These are phyloP conservation scores for Aspergillus sp. DNA, from an alignment of 2,329 filamentous ascomycete genomes.

Conservation along the genomic window DNA sequence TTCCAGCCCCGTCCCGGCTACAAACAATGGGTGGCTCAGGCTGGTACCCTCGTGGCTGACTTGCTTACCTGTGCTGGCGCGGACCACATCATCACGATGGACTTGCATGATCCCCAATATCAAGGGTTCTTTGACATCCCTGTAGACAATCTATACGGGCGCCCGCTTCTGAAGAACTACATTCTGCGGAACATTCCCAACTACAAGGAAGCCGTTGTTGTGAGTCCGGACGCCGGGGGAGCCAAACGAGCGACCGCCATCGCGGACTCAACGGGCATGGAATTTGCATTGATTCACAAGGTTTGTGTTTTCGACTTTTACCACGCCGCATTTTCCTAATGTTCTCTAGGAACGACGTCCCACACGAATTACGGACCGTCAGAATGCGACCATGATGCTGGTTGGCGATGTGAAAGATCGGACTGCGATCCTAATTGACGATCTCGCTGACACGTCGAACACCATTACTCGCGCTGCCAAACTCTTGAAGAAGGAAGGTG, in stretches of 20 bases:
- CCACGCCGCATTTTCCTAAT: slow-evolving; percentile 15
- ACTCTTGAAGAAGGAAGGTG: slow-evolving; percentile 89
- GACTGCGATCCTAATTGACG: slow-evolving; percentile 87
- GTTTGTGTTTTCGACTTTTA: slow-evolving; percentile 48
- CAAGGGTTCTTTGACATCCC: slow-evolving; percentile 99
- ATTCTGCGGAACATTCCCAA: slow-evolving; percentile 80
- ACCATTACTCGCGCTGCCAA: slow-evolving; percentile 96
- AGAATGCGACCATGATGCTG: slow-evolving; percentile 84
- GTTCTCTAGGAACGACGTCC: slow-evolving; percentile 74
- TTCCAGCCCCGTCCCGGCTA: slow-evolving; percentile 88
- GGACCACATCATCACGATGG: slow-evolving; percentile 97
- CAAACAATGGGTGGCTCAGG: slow-evolving; percentile 97
- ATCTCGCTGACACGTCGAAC: slow-evolving; percentile 93
- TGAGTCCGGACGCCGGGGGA: slow-evolving; percentile 93
- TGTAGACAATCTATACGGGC: slow-evolving; percentile 90
- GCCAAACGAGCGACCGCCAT: slow-evolving; percentile 95
- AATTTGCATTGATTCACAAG: slow-evolving; percentile 98
- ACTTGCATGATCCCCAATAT: slow-evolving; percentile 93
- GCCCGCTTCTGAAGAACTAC: slow-evolving; percentile 59
- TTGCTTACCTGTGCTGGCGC: slow-evolving; percentile 92
- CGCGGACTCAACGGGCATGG: slow-evolving; percentile 87
- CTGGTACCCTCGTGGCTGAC: slow-evolving; percentile 90
- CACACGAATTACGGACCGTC: slow-evolving; percentile 80
- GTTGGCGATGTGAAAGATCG: slow-evolving; percentile 81
- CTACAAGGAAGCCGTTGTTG: slow-evolving; percentile 83